Evolutionary conservation across 2,329 filamentous ascomycete genomes (phyloP).

Genomic region (Hypoxylon sp.): DNA sequence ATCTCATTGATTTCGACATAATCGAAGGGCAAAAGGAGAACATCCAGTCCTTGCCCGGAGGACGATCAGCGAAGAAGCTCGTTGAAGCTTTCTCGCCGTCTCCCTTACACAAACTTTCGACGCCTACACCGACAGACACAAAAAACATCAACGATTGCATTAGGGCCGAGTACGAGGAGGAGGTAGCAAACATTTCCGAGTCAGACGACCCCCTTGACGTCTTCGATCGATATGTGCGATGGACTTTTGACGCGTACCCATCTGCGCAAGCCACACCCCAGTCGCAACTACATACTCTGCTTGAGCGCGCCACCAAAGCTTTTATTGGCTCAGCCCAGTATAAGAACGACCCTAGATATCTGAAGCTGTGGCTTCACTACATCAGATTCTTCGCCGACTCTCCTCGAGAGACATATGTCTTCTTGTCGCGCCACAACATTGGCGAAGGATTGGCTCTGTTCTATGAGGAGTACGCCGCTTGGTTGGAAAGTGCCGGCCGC

Average conservation of each 20-base stretch:
- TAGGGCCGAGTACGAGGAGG: slow-evolving; percentile 87
- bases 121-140: slow-evolving; percentile 79
- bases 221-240: slow-evolving; percentile 96
- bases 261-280: slow-evolving; percentile 92
- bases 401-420: slow-evolving; percentile 93
- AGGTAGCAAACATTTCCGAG: slow-evolving; percentile 83
- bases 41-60: slow-evolving; percentile 92
- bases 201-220: slow-evolving; percentile 96
- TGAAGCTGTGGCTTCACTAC: slow-evolving; percentile 95
- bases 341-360: slow-evolving; percentile 93
- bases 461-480: slow-evolving; percentile 96
- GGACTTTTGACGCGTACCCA: slow-evolving; percentile 95
- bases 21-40: slow-evolving; percentile 99
- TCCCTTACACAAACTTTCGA: slow-evolving; percentile 69
- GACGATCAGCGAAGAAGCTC: slow-evolving; percentile 88
- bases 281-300: slow-evolving; percentile 88
- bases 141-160: slow-evolving; percentile 83
- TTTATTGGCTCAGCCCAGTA: slow-evolving; percentile 91
- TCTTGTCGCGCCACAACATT: slow-evolving; percentile 88
- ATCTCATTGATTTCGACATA: slow-evolving; percentile 84
- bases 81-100: slow-evolving; percentile 83
- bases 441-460: slow-evolving; percentile 90
- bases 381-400: slow-evolving; percentile 93
- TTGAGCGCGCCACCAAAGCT: slow-evolving; percentile 92
- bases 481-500: slow-evolving; percentile 86